A percentile compares a stretch with the other conserved stretches of the same genome.
Evolutionary conservation across 345 rosid species (phyloP).

Genomic region (Eucalyptus lansdowneana): DNA sequence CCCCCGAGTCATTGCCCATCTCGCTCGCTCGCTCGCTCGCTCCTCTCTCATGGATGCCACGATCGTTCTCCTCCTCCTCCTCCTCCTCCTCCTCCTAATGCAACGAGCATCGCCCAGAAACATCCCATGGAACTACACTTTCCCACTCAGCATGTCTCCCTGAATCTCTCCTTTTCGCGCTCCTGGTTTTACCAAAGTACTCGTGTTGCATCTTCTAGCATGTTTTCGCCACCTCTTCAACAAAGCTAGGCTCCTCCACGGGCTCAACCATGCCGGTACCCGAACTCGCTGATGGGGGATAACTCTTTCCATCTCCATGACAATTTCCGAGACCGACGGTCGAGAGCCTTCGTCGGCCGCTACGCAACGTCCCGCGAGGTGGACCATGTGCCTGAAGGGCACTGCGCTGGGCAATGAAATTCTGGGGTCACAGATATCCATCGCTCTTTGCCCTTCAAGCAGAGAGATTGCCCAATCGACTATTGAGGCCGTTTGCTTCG

Average conservation of each 20-base stretch:
- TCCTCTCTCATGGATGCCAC: background rate
- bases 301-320: slow-evolving; percentile 20
- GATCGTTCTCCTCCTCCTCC: background rate
- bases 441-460: slow-evolving; percentile 7
- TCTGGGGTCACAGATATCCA: slow-evolving; percentile 30
- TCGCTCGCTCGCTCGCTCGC: background rate
- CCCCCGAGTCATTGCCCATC: background rate
- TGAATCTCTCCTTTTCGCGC: background rate
- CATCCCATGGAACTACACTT: slow-evolving; percentile 12
- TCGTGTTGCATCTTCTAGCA: background rate
- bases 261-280: slow-evolving; percentile 19
- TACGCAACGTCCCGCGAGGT: slow-evolving; percentile 47
- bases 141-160: background rate
- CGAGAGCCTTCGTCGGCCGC: slow-evolving; percentile 22
- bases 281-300: slow-evolving; percentile 12
- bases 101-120: background rate
- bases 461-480: slow-evolving; percentile 60
- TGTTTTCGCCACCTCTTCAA: slow-evolving; percentile 13
- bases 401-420: slow-evolving; percentile 12
- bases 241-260: slow-evolving; percentile 16
- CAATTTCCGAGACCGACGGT: slow-evolving; percentile 32
- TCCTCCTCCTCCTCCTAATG: background rate
- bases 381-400: slow-evolving; percentile 17
- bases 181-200: background rate
- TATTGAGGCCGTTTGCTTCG: slow-evolving; percentile 29